Percentiles rank a stretch among this genome's conserved stretches.
phyloP scores from a whole-genome alignment of 768 basidiomycete genomes.

The Filobasidium wieringae region DNA sequence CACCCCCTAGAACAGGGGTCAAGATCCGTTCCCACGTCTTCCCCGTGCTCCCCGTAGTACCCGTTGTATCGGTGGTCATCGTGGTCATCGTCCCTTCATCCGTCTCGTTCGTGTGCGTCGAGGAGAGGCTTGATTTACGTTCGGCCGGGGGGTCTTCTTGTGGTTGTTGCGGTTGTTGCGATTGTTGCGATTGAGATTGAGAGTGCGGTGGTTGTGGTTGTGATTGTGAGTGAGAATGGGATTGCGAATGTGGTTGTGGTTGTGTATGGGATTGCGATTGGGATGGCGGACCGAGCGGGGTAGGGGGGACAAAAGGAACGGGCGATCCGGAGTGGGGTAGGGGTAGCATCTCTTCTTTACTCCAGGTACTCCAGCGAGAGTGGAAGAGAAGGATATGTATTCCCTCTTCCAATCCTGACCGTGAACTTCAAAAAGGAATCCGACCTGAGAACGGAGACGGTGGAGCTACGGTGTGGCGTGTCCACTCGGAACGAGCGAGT shows the following conservation, averaged over 20 bases:
- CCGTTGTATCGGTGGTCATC: neutral
- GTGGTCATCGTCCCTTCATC: neutral
- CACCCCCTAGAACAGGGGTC: no score
- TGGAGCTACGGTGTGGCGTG: no score
- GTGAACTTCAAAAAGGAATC: no score
- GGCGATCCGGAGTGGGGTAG: constrained; percentile 9
- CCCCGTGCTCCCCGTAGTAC: no score
- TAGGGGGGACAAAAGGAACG: neutral
- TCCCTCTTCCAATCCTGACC: no score
- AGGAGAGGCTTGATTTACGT: neutral
- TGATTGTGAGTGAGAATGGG: neutral
- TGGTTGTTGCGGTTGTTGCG: neutral
- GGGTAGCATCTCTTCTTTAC: no score
- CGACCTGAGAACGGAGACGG: no score
- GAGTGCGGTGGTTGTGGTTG: neutral
- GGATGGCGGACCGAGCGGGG: neutral
- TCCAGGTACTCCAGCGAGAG: no score
- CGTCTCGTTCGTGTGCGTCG: neutral
- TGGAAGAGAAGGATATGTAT: no score
- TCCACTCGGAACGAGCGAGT: no score
- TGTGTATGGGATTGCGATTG: neutral
- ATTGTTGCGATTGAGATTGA: neutral
- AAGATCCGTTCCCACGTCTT: no score
- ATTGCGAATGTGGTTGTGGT: neutral
- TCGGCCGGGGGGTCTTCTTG: neutral